phyloP scores from a whole-genome alignment of 2,329 filamentous ascomycete species.

The Xylaria sp. region DNA sequence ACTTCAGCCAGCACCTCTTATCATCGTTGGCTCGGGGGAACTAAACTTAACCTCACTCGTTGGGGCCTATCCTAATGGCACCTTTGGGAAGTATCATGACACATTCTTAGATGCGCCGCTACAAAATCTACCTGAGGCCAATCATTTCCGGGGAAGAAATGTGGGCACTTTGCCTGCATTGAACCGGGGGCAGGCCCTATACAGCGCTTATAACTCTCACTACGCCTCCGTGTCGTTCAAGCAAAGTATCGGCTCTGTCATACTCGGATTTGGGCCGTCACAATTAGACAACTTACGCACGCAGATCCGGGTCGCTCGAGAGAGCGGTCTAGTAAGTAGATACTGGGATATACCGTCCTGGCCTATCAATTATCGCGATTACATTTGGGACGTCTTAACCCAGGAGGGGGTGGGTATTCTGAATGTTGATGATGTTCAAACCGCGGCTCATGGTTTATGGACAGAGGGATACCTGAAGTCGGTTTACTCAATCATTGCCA shows the following conservation, averaged over 20 bases:
- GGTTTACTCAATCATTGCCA: too few species aligned
- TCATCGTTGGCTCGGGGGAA: background rate
- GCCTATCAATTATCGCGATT: slow-evolving; percentile 63
- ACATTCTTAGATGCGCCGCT: slow-evolving; percentile 1
- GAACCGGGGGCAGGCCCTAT: background rate
- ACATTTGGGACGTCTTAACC: slow-evolving; percentile 62
- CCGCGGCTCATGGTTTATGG: slow-evolving; percentile 34
- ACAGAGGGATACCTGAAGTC: background rate
- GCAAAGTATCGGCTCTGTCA: background rate
- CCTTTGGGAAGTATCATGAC: background rate
- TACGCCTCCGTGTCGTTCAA: slow-evolving; percentile 1
- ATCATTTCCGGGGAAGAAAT: background rate
- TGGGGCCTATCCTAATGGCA: background rate
- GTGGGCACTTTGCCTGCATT: background rate
- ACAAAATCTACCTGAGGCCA: background rate
- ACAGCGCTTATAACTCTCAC: slow-evolving; percentile 44
- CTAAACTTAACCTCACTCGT: background rate
- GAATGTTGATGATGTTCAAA: slow-evolving; percentile 68
- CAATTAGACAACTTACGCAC: slow-evolving; percentile 56
- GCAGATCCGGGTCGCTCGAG: slow-evolving; percentile 60
- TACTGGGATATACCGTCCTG: slow-evolving; percentile 69
- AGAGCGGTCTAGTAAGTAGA: slow-evolving; percentile 61
- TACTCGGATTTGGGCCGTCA: slow-evolving; percentile 29
- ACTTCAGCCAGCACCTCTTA: background rate
- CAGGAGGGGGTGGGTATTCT: slow-evolving; percentile 64